Evolutionary conservation across 805 yeast species (phyloP).

Genomic region (Komagataella pseudopastoris): DNA sequence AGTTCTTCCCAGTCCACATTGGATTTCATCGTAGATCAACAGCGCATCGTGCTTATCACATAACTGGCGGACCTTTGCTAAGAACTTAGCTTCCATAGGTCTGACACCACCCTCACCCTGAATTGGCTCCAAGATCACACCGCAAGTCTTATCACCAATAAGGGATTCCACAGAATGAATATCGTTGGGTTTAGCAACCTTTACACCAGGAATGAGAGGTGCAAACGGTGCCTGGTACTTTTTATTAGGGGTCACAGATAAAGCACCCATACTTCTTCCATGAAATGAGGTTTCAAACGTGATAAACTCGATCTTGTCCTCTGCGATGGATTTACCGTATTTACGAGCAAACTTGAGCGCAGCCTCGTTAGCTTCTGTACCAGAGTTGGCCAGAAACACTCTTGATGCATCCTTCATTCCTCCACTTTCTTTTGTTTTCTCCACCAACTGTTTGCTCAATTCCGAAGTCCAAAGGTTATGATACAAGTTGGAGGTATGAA

Average conservation of each 20-base stretch:
- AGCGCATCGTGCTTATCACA: slow-evolving; percentile 61
- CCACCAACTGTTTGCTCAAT: slow-evolving; percentile 57
- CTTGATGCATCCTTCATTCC: slow-evolving; percentile 74
- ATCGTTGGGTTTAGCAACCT: slow-evolving; percentile 50
- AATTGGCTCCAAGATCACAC: slow-evolving; percentile 90
- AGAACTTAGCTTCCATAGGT: slow-evolving; percentile 49
- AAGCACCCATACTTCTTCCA: slow-evolving; percentile 90
- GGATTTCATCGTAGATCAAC: slow-evolving; percentile 89
- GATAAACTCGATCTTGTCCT: slow-evolving; percentile 58
- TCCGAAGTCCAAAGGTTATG: slow-evolving; percentile 77
- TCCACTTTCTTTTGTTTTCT: slow-evolving; percentile 53
- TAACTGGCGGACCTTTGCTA: slow-evolving; percentile 48
- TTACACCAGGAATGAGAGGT: slow-evolving; percentile 85
- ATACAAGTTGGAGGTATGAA: slow-evolving; percentile 80
- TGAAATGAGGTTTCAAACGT: slow-evolving; percentile 89
- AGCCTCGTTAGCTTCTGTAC: slow-evolving; percentile 47
- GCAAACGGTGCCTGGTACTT: slow-evolving; percentile 88
- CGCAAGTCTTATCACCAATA: slow-evolving; percentile 61
- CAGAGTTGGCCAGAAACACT: slow-evolving; percentile 52
- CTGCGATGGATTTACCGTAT: slow-evolving; percentile 44
- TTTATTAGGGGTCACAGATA: slow-evolving; percentile 83
- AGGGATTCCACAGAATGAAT: slow-evolving; percentile 42
- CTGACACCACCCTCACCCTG: slow-evolving; percentile 97
- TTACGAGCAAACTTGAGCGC: slow-evolving; percentile 63
- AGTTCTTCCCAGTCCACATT: slow-evolving; percentile 90